These are phyloP conservation scores for Daldinia vernicosa DNA, from an alignment of 495 filamentous ascomycete genomes.

Conservation along the genomic window DNA sequence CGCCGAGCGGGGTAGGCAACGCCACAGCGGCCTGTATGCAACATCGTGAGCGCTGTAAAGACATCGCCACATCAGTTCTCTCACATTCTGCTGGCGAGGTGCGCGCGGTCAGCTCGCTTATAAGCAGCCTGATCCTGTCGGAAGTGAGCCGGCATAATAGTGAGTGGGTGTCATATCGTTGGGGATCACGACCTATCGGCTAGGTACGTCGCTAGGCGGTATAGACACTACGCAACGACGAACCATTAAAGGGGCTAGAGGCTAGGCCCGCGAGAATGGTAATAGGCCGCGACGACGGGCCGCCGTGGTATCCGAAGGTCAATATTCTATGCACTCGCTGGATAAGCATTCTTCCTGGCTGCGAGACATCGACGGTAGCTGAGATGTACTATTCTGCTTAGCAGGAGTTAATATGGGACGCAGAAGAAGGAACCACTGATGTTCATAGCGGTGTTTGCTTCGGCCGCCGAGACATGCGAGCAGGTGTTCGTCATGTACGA, in stretches of 20 bases:
- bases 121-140: neutral
- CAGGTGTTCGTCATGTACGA: neutral
- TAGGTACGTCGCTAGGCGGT: neutral
- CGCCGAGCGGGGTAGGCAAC: slow-evolving; percentile 28
- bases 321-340: neutral
- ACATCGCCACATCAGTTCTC: slow-evolving; percentile 8
- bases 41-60: neutral
- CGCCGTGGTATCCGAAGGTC: neutral
- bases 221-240: neutral
- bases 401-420: neutral
- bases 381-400: neutral
- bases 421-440: neutral
- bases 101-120: neutral
- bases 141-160: neutral
- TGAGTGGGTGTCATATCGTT: neutral
- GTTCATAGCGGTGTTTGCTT: neutral
- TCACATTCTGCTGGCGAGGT: slow-evolving; percentile 6
- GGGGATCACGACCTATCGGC: neutral
- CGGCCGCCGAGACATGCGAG: neutral
- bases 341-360: neutral
- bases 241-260: neutral
- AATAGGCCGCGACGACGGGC: slow-evolving; percentile 8
- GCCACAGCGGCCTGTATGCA: slow-evolving; percentile 12
- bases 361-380: neutral
- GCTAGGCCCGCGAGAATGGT: neutral